Evolutionary conservation across 768 basidiomycete species (phyloP), one percentile per base, ranked within the genome.

Genomic region (Fomitopsis serialis): DNA sequence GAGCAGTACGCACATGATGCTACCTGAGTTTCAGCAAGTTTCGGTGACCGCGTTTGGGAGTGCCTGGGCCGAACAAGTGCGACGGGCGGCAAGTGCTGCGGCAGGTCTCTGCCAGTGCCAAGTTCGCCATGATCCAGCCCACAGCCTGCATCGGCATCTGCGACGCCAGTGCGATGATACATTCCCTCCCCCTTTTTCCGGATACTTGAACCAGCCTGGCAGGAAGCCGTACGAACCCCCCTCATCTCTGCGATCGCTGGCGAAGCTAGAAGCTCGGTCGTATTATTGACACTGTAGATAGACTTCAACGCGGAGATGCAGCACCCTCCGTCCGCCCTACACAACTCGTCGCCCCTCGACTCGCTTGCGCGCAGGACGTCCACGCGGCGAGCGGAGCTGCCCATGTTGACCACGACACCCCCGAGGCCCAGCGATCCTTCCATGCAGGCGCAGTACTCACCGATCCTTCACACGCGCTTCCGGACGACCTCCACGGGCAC

Each of bases 301-400:
- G 37, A 19, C 37, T 17, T 15, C 13, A 40, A 15, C 37, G 37
- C 15, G 19, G 15, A 40, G 5, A 40, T 40, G 37, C 37, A 40
- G 15, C 47, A 34, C 50, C n/a, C 36, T n/a, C 11, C 25, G 24
- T 24, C 50, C 9, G 27, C 40, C 27, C 51, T 77, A 19, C 60
- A 70, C 48, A 62, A 66, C 54, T 68, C 75, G 21, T 87, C 86
- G 1, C 85, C 85, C 7, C 72, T 87, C 37, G 78, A 81, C 37
- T 70, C 76, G 2, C 76, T 87, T 45, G 79, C 78, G 51, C 75
- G 78, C 53, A 70, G 71, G 51, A 75, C 81, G 8, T 84, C 85
- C 23, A 71, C 71, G 58, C 75, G 67, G 62, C 74, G 71, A 58
- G 63, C 64, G 42, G 53, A 53, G 48, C 45, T 55, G 54, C 53